Evolutionary conservation across 1,284 basidiomycete species (phyloP).

Genomic region (Gomphus bonarii): DNA sequence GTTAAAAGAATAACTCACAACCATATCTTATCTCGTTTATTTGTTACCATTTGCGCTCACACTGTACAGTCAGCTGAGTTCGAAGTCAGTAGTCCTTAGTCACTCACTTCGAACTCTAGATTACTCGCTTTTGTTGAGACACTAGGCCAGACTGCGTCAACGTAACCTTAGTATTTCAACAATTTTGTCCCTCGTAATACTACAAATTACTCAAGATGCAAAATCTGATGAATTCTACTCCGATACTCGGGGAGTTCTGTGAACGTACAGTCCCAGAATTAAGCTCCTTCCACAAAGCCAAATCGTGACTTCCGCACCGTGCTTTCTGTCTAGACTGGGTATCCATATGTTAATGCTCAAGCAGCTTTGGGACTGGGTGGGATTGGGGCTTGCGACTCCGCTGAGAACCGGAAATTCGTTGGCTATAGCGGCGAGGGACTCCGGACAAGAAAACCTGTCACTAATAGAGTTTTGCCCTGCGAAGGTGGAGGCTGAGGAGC

Average conservation of each 20-base stretch:
- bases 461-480: not conserved
- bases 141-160: too few relatives aligned
- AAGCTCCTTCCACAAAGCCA: conserved; percentile 8
- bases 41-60: too few relatives aligned
- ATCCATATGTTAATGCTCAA: conserved; percentile 4
- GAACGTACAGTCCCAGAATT: not conserved
- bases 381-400: not conserved
- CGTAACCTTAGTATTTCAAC: too few relatives aligned
- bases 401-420: conserved; percentile 3
- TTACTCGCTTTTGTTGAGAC: too few relatives aligned
- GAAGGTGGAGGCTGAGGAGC: conserved; percentile 1
- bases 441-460: not conserved
- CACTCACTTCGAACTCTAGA: too few relatives aligned
- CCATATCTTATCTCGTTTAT: too few relatives aligned
- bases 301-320: conserved; percentile 4
- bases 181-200: conserved; percentile 2
- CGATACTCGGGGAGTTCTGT: not conserved
- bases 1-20: too few relatives aligned
- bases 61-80: too few relatives aligned
- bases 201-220: not conserved
- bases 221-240: not conserved
- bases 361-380: not conserved
- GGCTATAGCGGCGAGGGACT: not conserved
- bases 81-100: too few relatives aligned
- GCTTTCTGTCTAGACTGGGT: conserved; percentile 2